A percentile compares a stretch with the other conserved stretches of the same genome.
phyloP scores from a whole-genome alignment of 495 filamentous ascomycete genomes.

The Neurospora intermedia region DNA sequence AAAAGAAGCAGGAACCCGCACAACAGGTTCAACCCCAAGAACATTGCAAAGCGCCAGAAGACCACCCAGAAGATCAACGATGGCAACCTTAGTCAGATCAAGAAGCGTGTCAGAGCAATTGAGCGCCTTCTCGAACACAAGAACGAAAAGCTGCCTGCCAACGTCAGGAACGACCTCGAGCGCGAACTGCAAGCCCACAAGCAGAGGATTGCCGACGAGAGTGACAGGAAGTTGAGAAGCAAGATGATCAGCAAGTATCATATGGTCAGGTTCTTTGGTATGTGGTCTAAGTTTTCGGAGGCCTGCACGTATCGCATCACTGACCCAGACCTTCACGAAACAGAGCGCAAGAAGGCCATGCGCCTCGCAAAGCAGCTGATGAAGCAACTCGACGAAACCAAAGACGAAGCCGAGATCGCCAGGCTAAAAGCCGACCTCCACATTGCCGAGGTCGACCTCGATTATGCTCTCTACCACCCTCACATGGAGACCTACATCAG shows the following conservation, averaged over 20 bases:
- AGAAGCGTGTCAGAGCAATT: slow-evolving; percentile 51
- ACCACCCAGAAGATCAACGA: slow-evolving; percentile 21
- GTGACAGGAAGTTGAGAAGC: slow-evolving; percentile 48
- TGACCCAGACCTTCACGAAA: neutral
- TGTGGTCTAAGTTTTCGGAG: slow-evolving; percentile 19
- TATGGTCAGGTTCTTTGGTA: slow-evolving; percentile 86
- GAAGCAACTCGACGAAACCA: slow-evolving; percentile 39
- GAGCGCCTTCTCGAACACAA: slow-evolving; percentile 49
- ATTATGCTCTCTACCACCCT: slow-evolving; percentile 79
- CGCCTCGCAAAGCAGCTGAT: slow-evolving; percentile 55
- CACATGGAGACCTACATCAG: slow-evolving; percentile 69
- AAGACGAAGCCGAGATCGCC: slow-evolving; percentile 38
- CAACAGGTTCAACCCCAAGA: slow-evolving; percentile 6
- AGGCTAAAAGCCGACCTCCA: slow-evolving; percentile 50
- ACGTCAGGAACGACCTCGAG: slow-evolving; percentile 65
- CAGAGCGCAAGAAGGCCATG: slow-evolving; percentile 78
- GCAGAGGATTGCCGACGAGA: slow-evolving; percentile 50
- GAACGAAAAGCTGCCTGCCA: slow-evolving; percentile 54
- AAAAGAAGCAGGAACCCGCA: neutral
- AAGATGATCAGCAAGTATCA: slow-evolving; percentile 82
- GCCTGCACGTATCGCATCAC: neutral
- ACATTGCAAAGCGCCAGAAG: slow-evolving; percentile 20
- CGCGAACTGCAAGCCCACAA: slow-evolving; percentile 68
- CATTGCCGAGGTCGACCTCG: slow-evolving; percentile 64
- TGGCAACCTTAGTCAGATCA: slow-evolving; percentile 34